Percentiles rank a stretch among this genome's conserved stretches.
These are phyloP conservation scores for Cylindrodendrum hubeiense DNA, from an alignment of 2,329 filamentous ascomycete species.

Conservation along the genomic window DNA sequence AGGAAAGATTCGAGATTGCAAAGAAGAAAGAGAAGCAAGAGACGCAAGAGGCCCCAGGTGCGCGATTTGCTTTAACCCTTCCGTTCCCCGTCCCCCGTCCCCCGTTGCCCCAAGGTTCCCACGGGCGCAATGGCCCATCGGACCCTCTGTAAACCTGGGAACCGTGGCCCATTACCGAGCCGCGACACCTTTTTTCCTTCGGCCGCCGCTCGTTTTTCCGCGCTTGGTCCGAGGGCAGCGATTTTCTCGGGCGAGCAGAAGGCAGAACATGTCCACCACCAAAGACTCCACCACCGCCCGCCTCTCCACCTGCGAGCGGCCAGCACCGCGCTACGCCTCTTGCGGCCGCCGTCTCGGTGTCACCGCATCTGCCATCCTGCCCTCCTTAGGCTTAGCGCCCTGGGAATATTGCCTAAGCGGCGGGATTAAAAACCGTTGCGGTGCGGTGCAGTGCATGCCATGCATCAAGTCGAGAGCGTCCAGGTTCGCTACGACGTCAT, in stretches of 20 bases:
- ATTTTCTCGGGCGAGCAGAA: background rate
- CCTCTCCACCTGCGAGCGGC: no score
- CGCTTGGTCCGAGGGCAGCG: constrained; percentile 24
- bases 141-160: constrained; percentile 12
- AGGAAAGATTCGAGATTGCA: constrained; percentile 26
- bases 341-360: background rate
- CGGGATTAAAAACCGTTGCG: background rate
- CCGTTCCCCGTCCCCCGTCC: constrained; percentile 25
- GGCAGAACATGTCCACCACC: no score
- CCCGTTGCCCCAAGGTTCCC: constrained; percentile 30
- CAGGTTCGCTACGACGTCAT: background rate
- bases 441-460: background rate
- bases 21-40: constrained; percentile 3
- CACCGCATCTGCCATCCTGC: background rate
- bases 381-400: background rate
- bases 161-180: constrained; percentile 3
- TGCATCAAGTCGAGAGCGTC: background rate
- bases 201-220: constrained; percentile 31
- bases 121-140: constrained; percentile 19
- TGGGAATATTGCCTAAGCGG: background rate
- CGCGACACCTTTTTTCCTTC: constrained; percentile 17
- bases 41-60: constrained; percentile 10
- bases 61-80: constrained; percentile 42
- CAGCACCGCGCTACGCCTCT: background rate
- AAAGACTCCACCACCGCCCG: no score